These are phyloP conservation scores for Capsella bursapastoris DNA, from an alignment of 345 rosid species.

Conservation along the genomic window DNA sequence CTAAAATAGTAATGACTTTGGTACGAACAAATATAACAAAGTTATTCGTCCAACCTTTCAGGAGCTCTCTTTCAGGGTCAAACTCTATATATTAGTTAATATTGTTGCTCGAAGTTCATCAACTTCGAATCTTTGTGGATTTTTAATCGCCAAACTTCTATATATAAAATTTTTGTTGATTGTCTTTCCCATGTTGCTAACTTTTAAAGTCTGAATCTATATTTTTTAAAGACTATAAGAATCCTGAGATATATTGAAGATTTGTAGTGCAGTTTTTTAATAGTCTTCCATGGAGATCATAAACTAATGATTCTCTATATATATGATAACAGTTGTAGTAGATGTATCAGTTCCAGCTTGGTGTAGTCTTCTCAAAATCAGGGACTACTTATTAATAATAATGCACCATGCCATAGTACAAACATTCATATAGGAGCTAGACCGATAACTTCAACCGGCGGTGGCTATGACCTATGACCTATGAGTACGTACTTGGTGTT, in stretches of 20 bases:
- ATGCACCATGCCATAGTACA: not conserved
- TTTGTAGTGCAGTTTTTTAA: not conserved
- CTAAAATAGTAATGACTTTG: constrained; percentile 25
- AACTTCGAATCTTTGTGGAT: constrained; percentile 34
- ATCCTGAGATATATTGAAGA: not conserved
- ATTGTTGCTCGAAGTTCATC: constrained; percentile 12
- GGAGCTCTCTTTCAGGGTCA: constrained; percentile 34
- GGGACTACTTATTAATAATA: not conserved
- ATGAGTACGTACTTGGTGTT: too few species aligned
- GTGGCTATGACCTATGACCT: not conserved
- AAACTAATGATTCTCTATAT: not conserved
- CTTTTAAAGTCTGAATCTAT: not conserved
- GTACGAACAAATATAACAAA: constrained; percentile 15
- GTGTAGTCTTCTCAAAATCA: not conserved
- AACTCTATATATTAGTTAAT: constrained; percentile 4
- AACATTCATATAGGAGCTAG: not conserved
- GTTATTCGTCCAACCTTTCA: constrained; percentile 32
- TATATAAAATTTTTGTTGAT: not conserved
- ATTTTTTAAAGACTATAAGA: not conserved
- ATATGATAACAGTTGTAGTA: not conserved
- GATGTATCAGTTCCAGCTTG: not conserved
- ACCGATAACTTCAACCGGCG: not conserved
- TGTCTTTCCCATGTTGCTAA: constrained; percentile 24
- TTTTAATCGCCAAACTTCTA: not conserved
- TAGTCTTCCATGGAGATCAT: not conserved